Evolutionary conservation across 345 rosid genomes (phyloP).

Genomic region (thale cress (Arabidopsis thaliana)): DNA sequence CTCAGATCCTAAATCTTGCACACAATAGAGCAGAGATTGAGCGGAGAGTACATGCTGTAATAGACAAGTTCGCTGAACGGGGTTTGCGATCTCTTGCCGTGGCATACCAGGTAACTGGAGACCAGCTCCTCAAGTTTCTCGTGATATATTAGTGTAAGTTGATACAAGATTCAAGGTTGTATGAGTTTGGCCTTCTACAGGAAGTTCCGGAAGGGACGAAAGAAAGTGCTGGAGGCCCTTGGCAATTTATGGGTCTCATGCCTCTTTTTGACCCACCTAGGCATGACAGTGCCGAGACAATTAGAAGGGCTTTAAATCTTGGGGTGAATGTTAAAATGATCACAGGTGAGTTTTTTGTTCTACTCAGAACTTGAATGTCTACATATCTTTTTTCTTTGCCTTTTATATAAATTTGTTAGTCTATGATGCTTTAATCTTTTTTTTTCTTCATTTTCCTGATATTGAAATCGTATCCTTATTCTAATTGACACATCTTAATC

Average conservation of each 20-base stretch:
- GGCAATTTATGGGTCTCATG: constrained; percentile 97
- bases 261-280: constrained; percentile 99
- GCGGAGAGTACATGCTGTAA: constrained; percentile 88
- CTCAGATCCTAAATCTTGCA: constrained; percentile 86
- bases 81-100: constrained; percentile 98
- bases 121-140: constrained; percentile 11
- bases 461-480: constrained; percentile 6
- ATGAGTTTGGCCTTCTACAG: constrained; percentile 49
- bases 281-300: constrained; percentile 98
- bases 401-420: neutral
- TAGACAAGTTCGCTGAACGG: constrained; percentile 95
- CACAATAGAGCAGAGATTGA: constrained; percentile 90
- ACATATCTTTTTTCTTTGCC: constrained; percentile 1
- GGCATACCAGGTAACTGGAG: constrained; percentile 76
- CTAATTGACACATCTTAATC: neutral
- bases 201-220: constrained; percentile 91
- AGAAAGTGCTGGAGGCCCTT: constrained; percentile 93
- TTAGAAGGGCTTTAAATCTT: constrained; percentile 89
- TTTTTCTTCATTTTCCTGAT: neutral
- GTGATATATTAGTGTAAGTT: neutral
- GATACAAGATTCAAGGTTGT: constrained; percentile 25
- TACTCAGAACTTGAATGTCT: constrained; percentile 24
- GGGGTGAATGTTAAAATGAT: constrained; percentile 99
- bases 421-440: neutral
- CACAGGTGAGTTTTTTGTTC: constrained; percentile 61